Evolutionary conservation across 768 basidiomycete species (phyloP).

Genomic region (Boletus vinaceobasis): DNA sequence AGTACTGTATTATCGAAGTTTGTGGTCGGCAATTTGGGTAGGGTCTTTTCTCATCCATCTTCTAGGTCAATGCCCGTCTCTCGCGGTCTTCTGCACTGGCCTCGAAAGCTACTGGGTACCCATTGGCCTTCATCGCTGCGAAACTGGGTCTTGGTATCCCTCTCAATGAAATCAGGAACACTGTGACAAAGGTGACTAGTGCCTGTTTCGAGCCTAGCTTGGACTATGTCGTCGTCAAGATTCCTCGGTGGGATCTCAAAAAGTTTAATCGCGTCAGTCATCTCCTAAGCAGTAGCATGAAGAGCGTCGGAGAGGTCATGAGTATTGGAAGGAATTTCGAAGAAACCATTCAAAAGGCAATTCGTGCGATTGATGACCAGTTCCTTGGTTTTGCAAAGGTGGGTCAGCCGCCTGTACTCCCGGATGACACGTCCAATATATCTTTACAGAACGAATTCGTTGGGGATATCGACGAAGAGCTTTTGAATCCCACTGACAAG

Average conservation of each 20-base stretch:
- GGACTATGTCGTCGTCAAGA: conserved; percentile 98
- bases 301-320: conserved; percentile 99
- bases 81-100: conserved; percentile 97
- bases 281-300: conserved; percentile 93
- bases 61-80: conserved; percentile 88
- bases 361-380: conserved; percentile 92
- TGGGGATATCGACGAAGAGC: conserved; percentile 89
- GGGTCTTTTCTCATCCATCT: conserved; percentile 1
- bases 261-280: conserved; percentile 95
- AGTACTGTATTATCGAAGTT: conserved; percentile 98
- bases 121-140: conserved; percentile 96
- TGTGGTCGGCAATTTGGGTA: conserved; percentile 10
- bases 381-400: conserved; percentile 92
- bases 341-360: conserved; percentile 98
- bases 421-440: neutral
- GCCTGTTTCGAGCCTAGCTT: conserved; percentile 98
- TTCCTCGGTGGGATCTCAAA: conserved; percentile 98
- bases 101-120: conserved; percentile 98
- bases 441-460: conserved; percentile 74
- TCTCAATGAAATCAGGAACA: conserved; percentile 96
- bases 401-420: conserved; percentile 1
- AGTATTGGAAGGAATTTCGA: conserved; percentile 97
- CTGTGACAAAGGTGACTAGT: conserved; percentile 92
- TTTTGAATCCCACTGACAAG: conserved; percentile 93
- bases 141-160: conserved; percentile 97